Evolutionary conservation across 2,329 filamentous ascomycete species (phyloP).

Genomic region (Hypoxylon sp.): DNA sequence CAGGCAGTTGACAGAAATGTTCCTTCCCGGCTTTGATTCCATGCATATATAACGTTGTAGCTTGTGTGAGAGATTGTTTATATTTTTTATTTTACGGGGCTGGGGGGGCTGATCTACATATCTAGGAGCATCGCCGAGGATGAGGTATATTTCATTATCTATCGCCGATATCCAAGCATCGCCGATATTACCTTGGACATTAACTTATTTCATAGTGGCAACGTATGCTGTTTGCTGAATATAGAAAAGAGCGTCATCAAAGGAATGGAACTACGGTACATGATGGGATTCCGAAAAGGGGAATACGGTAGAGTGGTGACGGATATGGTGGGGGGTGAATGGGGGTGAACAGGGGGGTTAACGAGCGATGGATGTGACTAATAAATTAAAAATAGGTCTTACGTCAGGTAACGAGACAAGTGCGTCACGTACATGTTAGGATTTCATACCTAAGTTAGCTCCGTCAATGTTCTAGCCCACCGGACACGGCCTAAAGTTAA

Average conservation of each 20-base stretch:
- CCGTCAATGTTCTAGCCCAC: neutral
- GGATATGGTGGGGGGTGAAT: neutral
- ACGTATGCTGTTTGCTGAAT: neutral
- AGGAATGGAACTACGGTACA: neutral
- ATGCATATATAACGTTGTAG: neutral
- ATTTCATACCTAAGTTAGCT: constrained; percentile 1
- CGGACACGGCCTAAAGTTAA: neutral
- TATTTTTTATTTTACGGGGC: neutral
- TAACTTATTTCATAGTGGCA: neutral
- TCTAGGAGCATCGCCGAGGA: neutral
- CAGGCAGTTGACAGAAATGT: neutral
- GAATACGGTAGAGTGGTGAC: neutral
- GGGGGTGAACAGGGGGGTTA: neutral
- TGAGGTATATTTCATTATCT: neutral
- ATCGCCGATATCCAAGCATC: neutral
- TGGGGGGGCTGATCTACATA: neutral
- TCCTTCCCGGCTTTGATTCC: neutral
- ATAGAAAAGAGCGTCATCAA: constrained; percentile 4
- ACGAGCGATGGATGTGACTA: neutral
- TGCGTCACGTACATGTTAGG: neutral
- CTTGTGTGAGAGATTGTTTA: neutral
- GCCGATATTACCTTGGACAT: neutral
- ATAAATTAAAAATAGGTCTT: constrained; percentile 5
- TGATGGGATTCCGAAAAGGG: neutral
- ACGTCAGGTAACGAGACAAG: constrained; percentile 1